Conservation (phyloP, 192 early-diverging fungal species). For the Mortierella claussenii region DNA sequence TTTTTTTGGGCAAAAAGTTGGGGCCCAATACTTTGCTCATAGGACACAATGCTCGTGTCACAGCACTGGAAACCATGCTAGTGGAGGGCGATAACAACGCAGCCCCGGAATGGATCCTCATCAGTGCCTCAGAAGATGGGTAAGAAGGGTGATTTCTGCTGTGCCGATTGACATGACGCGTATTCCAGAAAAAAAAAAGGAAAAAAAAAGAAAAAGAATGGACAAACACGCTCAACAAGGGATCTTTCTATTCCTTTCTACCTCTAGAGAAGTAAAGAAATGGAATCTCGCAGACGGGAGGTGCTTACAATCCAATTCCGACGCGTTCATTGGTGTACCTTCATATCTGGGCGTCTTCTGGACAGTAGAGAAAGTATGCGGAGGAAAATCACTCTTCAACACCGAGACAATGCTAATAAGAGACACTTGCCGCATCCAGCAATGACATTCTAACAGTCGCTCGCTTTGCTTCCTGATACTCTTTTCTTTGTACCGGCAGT, state of each 20-base stretch:
- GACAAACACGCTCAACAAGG: too few relatives aligned
- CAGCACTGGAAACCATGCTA: constrained; percentile 54
- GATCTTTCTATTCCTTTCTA: not conserved
- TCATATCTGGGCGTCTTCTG: constrained; percentile 56
- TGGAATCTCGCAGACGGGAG: constrained; percentile 65
- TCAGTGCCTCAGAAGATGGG: constrained; percentile 69
- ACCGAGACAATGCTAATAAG: too few relatives aligned
- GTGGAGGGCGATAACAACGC: constrained; percentile 55
- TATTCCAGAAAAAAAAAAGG: not conserved
- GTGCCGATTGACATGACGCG: not conserved
- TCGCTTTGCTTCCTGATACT: too few relatives aligned
- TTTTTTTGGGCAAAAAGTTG: too few relatives aligned
- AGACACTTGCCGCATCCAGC: too few relatives aligned
- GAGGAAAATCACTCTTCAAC: too few relatives aligned
- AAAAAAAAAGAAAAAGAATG: too few relatives aligned
- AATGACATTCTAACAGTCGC: too few relatives aligned
- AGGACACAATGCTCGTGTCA: constrained; percentile 61
- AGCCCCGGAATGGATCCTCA: constrained; percentile 57
- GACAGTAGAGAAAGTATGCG: constrained; percentile 40
- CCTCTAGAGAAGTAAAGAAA: constrained; percentile 57
- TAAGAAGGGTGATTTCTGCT: constrained; percentile 23
- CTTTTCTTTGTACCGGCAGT: constrained; percentile 1
- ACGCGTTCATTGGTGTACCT: constrained; percentile 60
- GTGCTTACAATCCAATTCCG: constrained; percentile 56
- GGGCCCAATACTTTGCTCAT: constrained; percentile 56